Conservation (phyloP, 106 monocot species). For the Dioscorea dumetorum region DNA sequence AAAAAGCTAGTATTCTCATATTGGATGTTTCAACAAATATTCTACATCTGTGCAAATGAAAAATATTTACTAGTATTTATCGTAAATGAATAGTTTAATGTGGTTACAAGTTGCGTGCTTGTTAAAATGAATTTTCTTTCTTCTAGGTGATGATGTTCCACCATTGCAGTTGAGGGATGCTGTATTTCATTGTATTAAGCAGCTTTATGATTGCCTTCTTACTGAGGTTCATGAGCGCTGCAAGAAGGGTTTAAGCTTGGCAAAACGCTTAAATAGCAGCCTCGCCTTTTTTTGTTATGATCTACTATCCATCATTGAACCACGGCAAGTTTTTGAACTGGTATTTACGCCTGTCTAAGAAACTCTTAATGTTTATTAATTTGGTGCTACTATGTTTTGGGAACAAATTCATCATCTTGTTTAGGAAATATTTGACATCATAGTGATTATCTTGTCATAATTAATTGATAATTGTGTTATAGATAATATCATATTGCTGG, state of each 20-base stretch:
- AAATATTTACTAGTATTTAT: no score
- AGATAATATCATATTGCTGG: no score
- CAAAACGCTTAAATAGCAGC: conserved; percentile 89
- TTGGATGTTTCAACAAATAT: no score
- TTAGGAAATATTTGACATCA: no score
- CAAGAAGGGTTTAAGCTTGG: conserved; percentile 95
- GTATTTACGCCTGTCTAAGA: conserved; percentile 22
- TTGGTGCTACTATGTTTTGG: no score
- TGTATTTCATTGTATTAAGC: conserved; percentile 92
- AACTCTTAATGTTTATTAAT: background rate
- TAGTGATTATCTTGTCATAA: no score
- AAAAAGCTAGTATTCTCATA: no score
- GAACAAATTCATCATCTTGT: no score
- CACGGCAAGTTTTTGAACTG: conserved; percentile 98
- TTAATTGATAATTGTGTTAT: no score
- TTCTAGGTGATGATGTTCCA: conserved; percentile 92
- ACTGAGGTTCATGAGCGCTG: conserved; percentile 98
- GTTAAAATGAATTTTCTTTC: background rate
- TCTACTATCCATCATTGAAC: conserved; percentile 84
- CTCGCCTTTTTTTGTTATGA: conserved; percentile 98
- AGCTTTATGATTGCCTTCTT: conserved; percentile 93
- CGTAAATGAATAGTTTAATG: no score
- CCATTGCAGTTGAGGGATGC: conserved; percentile 95
- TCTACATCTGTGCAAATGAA: no score
- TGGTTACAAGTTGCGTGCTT: no score